These are phyloP conservation scores for Emydomyces testavorans DNA, from an alignment of 2,329 filamentous ascomycete species.

Conservation along the genomic window DNA sequence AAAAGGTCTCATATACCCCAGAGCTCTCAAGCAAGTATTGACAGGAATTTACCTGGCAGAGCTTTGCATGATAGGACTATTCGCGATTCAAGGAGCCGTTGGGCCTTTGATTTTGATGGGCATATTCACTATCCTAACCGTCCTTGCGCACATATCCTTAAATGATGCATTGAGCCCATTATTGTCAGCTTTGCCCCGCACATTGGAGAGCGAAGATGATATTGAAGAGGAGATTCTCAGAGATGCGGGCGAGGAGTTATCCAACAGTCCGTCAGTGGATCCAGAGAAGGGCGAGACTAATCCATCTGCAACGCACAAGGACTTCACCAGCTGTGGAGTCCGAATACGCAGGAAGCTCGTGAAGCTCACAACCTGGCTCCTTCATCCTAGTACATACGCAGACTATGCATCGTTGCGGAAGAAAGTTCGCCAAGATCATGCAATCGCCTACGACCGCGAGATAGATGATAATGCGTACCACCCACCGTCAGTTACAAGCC, in stretches of 20 bases:
- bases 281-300: not conserved
- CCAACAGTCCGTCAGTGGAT: not conserved
- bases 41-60: slow-evolving; percentile 75
- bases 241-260: not conserved
- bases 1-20: slow-evolving; percentile 77
- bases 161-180: slow-evolving; percentile 36
- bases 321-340: slow-evolving; percentile 12
- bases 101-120: slow-evolving; percentile 68
- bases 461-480: slow-evolving; percentile 57
- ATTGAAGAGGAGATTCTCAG: slow-evolving; percentile 8
- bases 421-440: slow-evolving; percentile 51
- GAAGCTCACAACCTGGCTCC: slow-evolving; percentile 35
- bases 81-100: slow-evolving; percentile 53
- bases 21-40: slow-evolving; percentile 71
- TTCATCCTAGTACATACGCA: slow-evolving; percentile 64
- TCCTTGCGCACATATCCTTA: slow-evolving; percentile 56
- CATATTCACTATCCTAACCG: slow-evolving; percentile 60
- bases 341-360: slow-evolving; percentile 12
- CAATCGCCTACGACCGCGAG: slow-evolving; percentile 50
- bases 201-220: slow-evolving; percentile 41
- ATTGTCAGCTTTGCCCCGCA: slow-evolving; percentile 59
- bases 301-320: not conserved
- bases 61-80: slow-evolving; percentile 73
- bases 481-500: slow-evolving; percentile 55
- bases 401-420: slow-evolving; percentile 62